These are phyloP conservation scores for Amanita pallidorosea DNA, from an alignment of 768 basidiomycete species.

Conservation along the genomic window DNA sequence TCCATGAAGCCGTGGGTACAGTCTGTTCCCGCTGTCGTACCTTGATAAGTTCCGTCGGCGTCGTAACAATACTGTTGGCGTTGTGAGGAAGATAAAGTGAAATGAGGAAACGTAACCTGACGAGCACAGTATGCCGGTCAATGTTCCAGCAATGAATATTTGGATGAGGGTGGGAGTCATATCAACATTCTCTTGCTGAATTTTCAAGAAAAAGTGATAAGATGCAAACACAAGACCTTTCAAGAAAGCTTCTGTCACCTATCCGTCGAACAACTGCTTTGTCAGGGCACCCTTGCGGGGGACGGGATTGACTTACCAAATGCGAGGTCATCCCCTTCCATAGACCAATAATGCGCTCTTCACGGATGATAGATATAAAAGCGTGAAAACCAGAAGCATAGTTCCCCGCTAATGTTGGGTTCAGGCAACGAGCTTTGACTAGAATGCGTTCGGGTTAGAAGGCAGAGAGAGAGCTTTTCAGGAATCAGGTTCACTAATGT, in stretches of 20 bases:
- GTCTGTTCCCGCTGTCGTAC: slow-evolving; percentile 65
- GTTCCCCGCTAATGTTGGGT: slow-evolving; percentile 38
- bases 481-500: slow-evolving; percentile 27
- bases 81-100: background rate
- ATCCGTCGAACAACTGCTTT: background rate
- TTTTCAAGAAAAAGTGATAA: slow-evolving; percentile 69
- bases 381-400: slow-evolving; percentile 66
- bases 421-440: slow-evolving; percentile 82
- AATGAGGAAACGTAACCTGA: slow-evolving; percentile 23
- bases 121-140: slow-evolving; percentile 74
- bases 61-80: slow-evolving; percentile 50
- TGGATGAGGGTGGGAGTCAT: slow-evolving; percentile 56
- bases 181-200: slow-evolving; percentile 39
- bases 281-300: background rate
- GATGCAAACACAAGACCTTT: slow-evolving; percentile 84
- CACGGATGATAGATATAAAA: slow-evolving; percentile 52
- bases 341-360: slow-evolving; percentile 58
- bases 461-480: background rate
- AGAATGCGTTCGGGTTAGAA: background rate
- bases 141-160: slow-evolving; percentile 68
- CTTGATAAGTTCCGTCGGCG: slow-evolving; percentile 83
- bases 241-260: slow-evolving; percentile 65
- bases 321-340: slow-evolving; percentile 77
- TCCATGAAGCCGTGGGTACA: slow-evolving; percentile 32
- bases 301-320: slow-evolving; percentile 36